Evolutionary conservation across 805 yeast genomes (phyloP).

Genomic region (Metschnikowia chrysomelidarum): DNA sequence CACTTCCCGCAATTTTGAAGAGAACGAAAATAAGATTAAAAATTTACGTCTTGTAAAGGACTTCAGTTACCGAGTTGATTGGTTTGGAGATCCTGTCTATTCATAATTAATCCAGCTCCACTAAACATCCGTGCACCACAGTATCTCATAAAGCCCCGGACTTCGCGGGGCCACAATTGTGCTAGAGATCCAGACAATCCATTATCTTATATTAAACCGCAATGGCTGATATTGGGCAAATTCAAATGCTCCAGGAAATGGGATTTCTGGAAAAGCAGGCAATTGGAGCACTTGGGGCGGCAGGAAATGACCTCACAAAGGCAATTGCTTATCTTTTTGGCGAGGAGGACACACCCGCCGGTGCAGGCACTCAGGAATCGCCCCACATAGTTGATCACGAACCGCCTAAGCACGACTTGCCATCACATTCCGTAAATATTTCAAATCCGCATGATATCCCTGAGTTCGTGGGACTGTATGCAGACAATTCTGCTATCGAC

Average conservation of each 20-base stretch:
- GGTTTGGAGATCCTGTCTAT: too few species aligned
- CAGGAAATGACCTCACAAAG: conserved; percentile 17
- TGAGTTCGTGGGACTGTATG: conserved; percentile 18
- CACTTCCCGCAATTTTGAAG: too few species aligned
- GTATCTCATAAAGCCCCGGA: too few species aligned
- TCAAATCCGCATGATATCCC: conserved; percentile 34
- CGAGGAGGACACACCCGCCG: conserved; percentile 14
- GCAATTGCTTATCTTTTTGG: conserved; percentile 22
- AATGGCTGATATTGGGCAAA: conserved; percentile 14
- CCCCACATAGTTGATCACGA: conserved; percentile 9
- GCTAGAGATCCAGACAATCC: too few species aligned
- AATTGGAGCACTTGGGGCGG: conserved; percentile 14
- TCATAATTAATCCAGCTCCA: too few species aligned
- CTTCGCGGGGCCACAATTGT: too few species aligned
- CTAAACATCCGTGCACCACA: too few species aligned
- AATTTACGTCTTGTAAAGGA: too few species aligned
- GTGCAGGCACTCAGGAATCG: conserved; percentile 13
- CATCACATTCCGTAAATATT: conserved; percentile 24
- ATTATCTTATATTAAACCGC: too few species aligned
- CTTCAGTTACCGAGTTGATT: too few species aligned
- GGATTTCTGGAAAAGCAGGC: conserved; percentile 20
- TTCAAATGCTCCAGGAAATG: conserved; percentile 20
- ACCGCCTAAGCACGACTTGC: not conserved
- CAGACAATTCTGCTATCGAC: conserved; percentile 6
- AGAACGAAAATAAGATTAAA: too few species aligned